Conservation (phyloP, 176 grass and related monocot genomes). For the Musa schizocarpa region DNA sequence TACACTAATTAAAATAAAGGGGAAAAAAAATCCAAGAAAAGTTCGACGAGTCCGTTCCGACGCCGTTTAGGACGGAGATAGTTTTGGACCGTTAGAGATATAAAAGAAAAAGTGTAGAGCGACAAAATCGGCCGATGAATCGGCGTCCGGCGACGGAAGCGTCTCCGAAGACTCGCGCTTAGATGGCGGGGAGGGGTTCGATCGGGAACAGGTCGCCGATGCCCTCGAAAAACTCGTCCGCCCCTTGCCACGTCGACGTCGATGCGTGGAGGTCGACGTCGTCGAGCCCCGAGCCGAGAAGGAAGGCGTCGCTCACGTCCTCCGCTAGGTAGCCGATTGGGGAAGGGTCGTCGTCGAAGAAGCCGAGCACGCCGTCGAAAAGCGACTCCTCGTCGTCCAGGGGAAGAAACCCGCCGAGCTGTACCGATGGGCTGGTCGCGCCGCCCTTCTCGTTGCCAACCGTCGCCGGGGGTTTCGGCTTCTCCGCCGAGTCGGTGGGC, state of each 20-base stretch:
- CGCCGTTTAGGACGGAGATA: slow-evolving; percentile 2
- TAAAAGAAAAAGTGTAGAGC: slow-evolving; percentile 5
- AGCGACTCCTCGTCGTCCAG: slow-evolving; percentile 20
- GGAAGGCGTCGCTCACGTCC: slow-evolving; percentile 1
- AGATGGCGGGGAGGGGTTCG: slow-evolving; percentile 36
- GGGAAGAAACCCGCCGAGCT: slow-evolving; percentile 12
- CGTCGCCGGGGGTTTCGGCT: not conserved
- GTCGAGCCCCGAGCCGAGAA: not conserved
- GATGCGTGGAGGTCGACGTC: slow-evolving; percentile 6
- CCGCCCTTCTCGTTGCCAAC: slow-evolving; percentile 10
- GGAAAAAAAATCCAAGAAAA: slow-evolving; percentile 22
- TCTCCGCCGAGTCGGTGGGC: not conserved
- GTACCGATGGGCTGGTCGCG: not conserved
- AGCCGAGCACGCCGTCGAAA: slow-evolving; percentile 48
- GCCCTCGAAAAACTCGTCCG: slow-evolving; percentile 54
- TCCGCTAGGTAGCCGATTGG: not conserved
- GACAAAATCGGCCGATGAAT: slow-evolving; percentile 51
- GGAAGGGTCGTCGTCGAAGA: slow-evolving; percentile 2
- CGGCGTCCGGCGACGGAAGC: slow-evolving; percentile 20
- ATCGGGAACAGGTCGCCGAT: slow-evolving; percentile 73
- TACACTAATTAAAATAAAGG: too few species aligned
- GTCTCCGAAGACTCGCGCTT: not conserved
- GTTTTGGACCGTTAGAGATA: not conserved
- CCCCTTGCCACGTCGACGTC: slow-evolving; percentile 15
- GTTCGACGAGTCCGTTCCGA: not conserved